phyloP scores from a whole-genome alignment of 306 rosid genomes.

The Malus asiatica region DNA sequence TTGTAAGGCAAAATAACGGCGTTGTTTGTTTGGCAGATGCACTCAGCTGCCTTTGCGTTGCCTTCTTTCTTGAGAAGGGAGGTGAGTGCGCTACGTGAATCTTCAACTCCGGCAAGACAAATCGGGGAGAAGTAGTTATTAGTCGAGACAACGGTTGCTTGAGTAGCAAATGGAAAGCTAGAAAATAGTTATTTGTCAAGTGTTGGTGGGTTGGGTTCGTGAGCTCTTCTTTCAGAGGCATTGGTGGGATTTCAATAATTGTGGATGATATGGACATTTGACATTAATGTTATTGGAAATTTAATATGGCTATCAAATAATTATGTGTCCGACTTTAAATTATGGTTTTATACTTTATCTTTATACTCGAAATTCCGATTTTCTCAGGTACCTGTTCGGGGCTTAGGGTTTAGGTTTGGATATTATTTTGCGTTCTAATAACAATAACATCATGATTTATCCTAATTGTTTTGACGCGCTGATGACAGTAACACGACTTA shows the following conservation, averaged over 20 bases:
- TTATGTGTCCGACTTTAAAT: not conserved
- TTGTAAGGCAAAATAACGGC: not conserved
- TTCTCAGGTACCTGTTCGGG: not conserved
- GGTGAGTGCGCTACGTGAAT: slow-evolving; percentile 34
- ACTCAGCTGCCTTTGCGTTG: slow-evolving; percentile 83
- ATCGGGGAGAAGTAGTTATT: not conserved
- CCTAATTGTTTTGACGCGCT: too few species aligned
- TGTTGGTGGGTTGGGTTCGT: too few species aligned
- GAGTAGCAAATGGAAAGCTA: too few species aligned
- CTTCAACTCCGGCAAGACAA: not conserved
- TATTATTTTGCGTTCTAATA: not conserved
- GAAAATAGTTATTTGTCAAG: too few species aligned
- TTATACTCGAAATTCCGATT: too few species aligned
- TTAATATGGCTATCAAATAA: not conserved
- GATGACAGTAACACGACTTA: not conserved
- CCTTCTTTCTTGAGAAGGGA: slow-evolving; percentile 72
- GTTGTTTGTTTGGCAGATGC: slow-evolving; percentile 45
- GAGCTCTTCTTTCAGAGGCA: too few species aligned
- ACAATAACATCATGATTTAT: too few species aligned
- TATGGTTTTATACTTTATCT: not conserved
- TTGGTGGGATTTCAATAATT: too few species aligned
- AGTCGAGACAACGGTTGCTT: not conserved
- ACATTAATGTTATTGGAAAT: not conserved
- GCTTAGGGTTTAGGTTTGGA: too few species aligned
- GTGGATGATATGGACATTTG: too few species aligned